These are phyloP conservation scores for Fistulinella prunicolor DNA, from an alignment of 768 basidiomycete species.

Conservation along the genomic window DNA sequence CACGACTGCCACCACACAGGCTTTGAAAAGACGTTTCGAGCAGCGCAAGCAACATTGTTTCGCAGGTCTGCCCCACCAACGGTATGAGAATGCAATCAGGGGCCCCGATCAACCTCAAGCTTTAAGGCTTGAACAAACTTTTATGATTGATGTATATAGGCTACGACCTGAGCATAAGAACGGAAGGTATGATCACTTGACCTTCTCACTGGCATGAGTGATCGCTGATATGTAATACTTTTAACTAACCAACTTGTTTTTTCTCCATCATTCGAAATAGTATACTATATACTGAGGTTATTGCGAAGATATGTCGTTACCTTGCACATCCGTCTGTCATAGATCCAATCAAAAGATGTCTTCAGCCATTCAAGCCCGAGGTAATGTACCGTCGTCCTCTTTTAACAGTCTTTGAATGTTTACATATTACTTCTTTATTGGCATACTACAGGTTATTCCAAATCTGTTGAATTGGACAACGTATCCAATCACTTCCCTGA, in stretches of 20 bases:
- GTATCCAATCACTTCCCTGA: neutral
- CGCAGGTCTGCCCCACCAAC: neutral
- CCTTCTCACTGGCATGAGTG: too few species aligned
- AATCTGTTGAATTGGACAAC: constrained; percentile 4
- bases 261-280: neutral
- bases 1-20: neutral
- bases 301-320: neutral
- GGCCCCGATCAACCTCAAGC: constrained; percentile 2
- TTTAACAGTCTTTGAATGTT: neutral
- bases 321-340: neutral
- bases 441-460: constrained; percentile 3
- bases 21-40: neutral
- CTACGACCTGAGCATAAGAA: neutral
- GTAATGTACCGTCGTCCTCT: neutral
- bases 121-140: constrained; percentile 1
- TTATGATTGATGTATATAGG: neutral
- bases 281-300: neutral
- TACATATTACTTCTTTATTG: neutral
- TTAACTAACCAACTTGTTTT: too few species aligned
- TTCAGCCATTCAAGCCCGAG: neutral
- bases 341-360: neutral
- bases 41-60: neutral
- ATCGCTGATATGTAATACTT: too few species aligned
- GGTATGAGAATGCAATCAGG: neutral
- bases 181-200: neutral